Conservation (phyloP, 768 basidiomycete species). For the Psilocybe subaeruginosa region DNA sequence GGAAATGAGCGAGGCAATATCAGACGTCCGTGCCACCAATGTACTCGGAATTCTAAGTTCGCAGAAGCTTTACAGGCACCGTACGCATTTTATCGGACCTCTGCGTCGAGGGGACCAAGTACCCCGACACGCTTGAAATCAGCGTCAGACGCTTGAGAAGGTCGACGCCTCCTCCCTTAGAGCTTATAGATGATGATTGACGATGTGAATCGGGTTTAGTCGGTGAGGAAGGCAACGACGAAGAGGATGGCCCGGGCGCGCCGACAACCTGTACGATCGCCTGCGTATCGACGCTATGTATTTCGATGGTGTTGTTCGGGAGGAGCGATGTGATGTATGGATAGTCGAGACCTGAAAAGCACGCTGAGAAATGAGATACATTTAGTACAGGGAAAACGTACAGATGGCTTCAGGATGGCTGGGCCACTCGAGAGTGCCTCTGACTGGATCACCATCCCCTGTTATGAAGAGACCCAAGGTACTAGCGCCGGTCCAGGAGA, state of each 20-base stretch:
- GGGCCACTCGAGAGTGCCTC: conserved; percentile 88
- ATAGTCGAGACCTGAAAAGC: conserved; percentile 68
- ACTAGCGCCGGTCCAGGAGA: conserved; percentile 81
- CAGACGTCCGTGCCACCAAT: neutral
- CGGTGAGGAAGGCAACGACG: conserved; percentile 23
- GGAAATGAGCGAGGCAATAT: too few relatives aligned
- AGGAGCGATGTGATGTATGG: conserved; percentile 82
- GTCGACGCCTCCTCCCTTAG: conserved; percentile 16
- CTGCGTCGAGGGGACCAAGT: conserved; percentile 53
- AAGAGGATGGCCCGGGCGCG: conserved; percentile 36
- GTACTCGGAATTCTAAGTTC: conserved; percentile 11
- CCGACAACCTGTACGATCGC: conserved; percentile 69
- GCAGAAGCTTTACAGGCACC: conserved; percentile 36
- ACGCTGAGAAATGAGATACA: neutral
- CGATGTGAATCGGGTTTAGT: conserved; percentile 14
- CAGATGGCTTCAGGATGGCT: conserved; percentile 76
- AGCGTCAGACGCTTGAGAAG: conserved; percentile 34
- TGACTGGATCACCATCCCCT: conserved; percentile 82
- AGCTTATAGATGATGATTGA: conserved; percentile 23
- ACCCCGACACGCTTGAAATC: conserved; percentile 44
- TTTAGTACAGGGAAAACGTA: conserved; percentile 42
- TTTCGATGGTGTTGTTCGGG: conserved; percentile 75
- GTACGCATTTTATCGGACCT: conserved; percentile 49
- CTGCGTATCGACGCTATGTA: conserved; percentile 82
- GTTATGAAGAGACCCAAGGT: conserved; percentile 89